A percentile compares a stretch with the other conserved stretches of the same genome.
Evolutionary conservation across 1,139 yeast species (phyloP).

Genomic region (Sugiyamaella pinicola): DNA sequence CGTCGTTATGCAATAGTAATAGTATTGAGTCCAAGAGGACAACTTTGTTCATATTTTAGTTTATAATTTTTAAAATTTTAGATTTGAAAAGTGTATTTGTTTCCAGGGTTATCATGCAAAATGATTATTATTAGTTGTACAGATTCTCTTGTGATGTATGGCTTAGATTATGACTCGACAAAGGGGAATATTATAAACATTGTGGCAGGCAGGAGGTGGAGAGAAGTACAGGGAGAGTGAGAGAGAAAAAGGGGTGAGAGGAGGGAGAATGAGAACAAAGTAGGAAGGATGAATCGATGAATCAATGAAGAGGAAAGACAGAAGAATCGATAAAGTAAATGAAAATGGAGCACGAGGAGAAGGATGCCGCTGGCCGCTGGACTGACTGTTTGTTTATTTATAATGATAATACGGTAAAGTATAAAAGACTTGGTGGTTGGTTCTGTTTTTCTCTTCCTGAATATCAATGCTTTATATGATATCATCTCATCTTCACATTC

Average conservation of each 20-base stretch:
- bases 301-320: too few relatives aligned
- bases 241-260: background rate
- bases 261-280: background rate
- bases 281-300: background rate
- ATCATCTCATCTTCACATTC: background rate
- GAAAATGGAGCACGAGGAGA: background rate
- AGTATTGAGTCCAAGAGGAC: background rate
- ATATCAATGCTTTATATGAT: background rate
- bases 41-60: background rate
- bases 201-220: background rate
- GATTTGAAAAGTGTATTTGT: slow-evolving; percentile 1
- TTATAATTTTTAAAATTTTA: background rate
- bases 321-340: background rate
- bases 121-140: slow-evolving; percentile 4
- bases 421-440: background rate
- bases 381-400: background rate
- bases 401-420: background rate
- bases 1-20: background rate
- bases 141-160: slow-evolving; percentile 1
- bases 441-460: background rate
- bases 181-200: background rate
- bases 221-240: background rate
- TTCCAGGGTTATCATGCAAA: slow-evolving; percentile 14
- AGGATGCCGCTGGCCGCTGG: background rate
- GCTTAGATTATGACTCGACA: background rate